Conservation (phyloP, 2,329 filamentous ascomycete species). For the Simplicillium sp. region DNA sequence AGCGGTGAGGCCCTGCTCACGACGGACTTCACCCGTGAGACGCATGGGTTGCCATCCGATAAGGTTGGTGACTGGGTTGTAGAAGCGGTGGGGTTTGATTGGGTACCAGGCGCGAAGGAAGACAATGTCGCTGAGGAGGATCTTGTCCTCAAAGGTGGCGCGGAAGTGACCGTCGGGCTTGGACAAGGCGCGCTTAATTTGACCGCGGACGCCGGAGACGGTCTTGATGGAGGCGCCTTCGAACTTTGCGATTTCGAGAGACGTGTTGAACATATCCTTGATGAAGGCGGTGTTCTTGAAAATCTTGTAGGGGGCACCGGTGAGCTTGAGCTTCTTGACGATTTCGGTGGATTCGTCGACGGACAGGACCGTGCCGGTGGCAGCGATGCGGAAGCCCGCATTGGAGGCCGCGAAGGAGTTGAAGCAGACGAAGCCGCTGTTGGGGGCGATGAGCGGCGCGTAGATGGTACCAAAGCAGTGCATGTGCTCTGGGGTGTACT, state of each 20-base stretch:
- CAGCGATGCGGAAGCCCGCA: slow-evolving; percentile 87
- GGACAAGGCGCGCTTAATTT: slow-evolving; percentile 90
- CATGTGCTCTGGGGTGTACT: slow-evolving; percentile 99
- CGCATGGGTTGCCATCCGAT: slow-evolving; percentile 93
- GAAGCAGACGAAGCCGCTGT: slow-evolving; percentile 91
- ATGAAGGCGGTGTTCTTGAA: slow-evolving; percentile 99
- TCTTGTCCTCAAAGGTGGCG: slow-evolving; percentile 97
- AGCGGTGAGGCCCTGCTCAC: slow-evolving; percentile 63
- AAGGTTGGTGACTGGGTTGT: slow-evolving; percentile 91
- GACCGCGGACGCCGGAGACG: slow-evolving; percentile 87
- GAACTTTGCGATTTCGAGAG: slow-evolving; percentile 95
- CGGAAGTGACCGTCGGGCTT: slow-evolving; percentile 95
- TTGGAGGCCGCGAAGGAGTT: slow-evolving; percentile 79
- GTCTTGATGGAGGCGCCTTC: slow-evolving; percentile 94
- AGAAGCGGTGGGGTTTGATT: slow-evolving; percentile 89
- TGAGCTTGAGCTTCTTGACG: slow-evolving; percentile 98
- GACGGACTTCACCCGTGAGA: slow-evolving; percentile 82
- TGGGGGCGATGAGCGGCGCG: slow-evolving; percentile 87
- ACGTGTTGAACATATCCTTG: slow-evolving; percentile 93
- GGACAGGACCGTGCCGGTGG: slow-evolving; percentile 84
- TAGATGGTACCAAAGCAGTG: slow-evolving; percentile 97
- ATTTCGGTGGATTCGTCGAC: slow-evolving; percentile 96
- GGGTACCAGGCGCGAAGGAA: slow-evolving; percentile 97
- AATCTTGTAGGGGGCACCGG: slow-evolving; percentile 89
- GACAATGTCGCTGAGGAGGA: slow-evolving; percentile 91